Base-by-base conservation (phyloP, 2,329 filamentous ascomycete species). In the Stachybotrys chartarum region DNA sequence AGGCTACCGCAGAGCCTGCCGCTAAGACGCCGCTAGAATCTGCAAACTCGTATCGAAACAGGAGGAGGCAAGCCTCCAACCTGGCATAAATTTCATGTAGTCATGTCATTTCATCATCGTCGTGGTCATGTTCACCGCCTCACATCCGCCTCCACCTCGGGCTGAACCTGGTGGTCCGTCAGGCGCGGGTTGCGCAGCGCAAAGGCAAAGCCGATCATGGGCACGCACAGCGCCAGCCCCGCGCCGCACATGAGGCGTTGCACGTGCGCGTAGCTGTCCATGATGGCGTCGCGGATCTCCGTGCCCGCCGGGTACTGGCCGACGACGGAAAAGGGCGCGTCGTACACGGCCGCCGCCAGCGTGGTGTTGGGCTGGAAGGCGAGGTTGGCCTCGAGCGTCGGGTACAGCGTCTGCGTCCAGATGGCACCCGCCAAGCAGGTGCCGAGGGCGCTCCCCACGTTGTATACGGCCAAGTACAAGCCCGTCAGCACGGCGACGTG, bases 171-270 rank as follows among this genome's bases (percentile, higher is more conserved):
- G 10, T 71, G 58, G 55, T 77, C 68, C 3, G 74, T 78, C 10
- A 79, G 59, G 52, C 66, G 69, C 0, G 75, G 77, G 60, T 79
- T 77, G 10, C 74, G 64, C 47, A 79, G 59, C 6, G 65, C 64
- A 44, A 74, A 57, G 0, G 77, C 75, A 56, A 79, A 76, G 0
- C 55, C 69, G 58, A 79, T 74, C 63, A 79, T 73, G 5, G 76
- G 77, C 14, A 78, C 68, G 30, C 74, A 76, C 7, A 80, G 59
- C 45, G 69, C 74, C 32, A 79, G 72, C 7, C 75, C 77, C 0
- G 74, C 72, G 46, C 78, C 71, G 56, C 70, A 74, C 0, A 80
- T 70, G 5, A 78, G 59, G 3, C 68, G 63, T 66, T 79, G 77
- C 1, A 76, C 70, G 42, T 75, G 65, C 52, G 71, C 66, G 60